Evolutionary conservation across 2,329 filamentous ascomycete genomes (phyloP).

Genomic region (Whalleya microplaca): DNA sequence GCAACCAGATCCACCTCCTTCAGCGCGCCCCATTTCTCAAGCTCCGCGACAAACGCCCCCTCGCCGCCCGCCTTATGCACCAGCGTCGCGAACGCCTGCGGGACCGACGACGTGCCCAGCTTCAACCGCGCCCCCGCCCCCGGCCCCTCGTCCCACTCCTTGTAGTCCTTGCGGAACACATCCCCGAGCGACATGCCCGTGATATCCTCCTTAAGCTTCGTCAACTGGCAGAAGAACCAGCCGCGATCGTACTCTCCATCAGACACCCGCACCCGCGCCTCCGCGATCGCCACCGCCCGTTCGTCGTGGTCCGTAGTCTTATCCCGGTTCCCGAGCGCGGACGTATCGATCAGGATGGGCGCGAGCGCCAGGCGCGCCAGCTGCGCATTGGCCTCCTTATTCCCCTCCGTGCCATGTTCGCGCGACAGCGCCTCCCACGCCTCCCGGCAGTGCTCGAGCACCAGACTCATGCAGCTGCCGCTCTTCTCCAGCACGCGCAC

Average conservation of each 20-base stretch:
- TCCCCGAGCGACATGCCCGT: constrained; percentile 63
- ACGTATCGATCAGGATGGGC: constrained; percentile 75
- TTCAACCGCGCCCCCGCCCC: constrained; percentile 47
- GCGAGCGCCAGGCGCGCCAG: constrained; percentile 70
- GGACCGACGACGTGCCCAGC: constrained; percentile 70
- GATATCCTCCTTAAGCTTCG: constrained; percentile 69
- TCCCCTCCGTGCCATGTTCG: constrained; percentile 46
- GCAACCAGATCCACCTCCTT: constrained; percentile 63
- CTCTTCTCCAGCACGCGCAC: constrained; percentile 66
- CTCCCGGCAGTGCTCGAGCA: constrained; percentile 61
- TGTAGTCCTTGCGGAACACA: constrained; percentile 81
- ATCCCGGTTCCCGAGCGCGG: constrained; percentile 60
- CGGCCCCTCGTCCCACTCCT: constrained; percentile 67
- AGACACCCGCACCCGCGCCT: constrained; percentile 47
- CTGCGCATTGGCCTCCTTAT: constrained; percentile 58
- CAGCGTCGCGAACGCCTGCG: constrained; percentile 66
- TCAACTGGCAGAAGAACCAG: constrained; percentile 62
- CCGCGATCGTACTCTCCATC: constrained; percentile 52
- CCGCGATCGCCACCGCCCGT: constrained; percentile 61
- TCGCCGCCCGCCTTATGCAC: constrained; percentile 53
- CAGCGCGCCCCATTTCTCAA: constrained; percentile 59
- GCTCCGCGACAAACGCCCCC: constrained; percentile 49
- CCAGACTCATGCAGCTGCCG: constrained; percentile 75
- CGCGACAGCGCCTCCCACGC: constrained; percentile 59
- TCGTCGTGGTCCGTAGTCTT: constrained; percentile 69